Evolutionary conservation across 140 eudicot species (phyloP), one percentile per base, ranked within the genome.

Genomic region (Cichorium intybus): DNA sequence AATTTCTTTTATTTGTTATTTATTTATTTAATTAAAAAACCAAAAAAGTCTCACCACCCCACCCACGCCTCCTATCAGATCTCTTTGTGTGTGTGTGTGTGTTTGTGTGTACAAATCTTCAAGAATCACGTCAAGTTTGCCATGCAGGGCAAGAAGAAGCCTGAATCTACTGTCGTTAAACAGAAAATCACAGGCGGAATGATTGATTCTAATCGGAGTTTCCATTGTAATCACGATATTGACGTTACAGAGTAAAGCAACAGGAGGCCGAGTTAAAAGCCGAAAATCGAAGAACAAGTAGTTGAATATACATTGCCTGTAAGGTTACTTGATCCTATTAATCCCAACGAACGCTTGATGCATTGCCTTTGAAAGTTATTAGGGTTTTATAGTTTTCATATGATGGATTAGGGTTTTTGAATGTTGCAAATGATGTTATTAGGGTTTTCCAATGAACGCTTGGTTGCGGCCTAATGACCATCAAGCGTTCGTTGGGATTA

Each of bases 281-380:
- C 64, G 28, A 54, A 63, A 28, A 14, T 65, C 24, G 67, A 74
- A 64, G 61, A 51, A 65, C 28, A 31, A 65, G n/a, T 34, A 31
- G 24, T 69, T 46, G 56, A 43, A 11, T 24, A 55, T 10, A 69
- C 62, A 33, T 45, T 83, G 62, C 90, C 95, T 4, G 28, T 62
- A 24, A 77, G 84, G 27, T 84, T 87, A 67, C 82, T 81, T 7
- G 86, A 78, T 60, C 86, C 86, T 15, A 52, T 77, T 10, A 18
- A 49, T 4, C 83, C 71, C 2, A 57, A 68, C 6, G 48, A 76
- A 76, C 74, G 74, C 7, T 12, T 33, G 27, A 15, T 62, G 27
- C n/a, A n/a, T n/a, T n/a, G n/a, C n/a, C n/a, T n/a, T n/a, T n/a
- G n/a, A n/a, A n/a, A n/a, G n/a, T n/a, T n/a, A n/a, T n/a, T n/a